Conservation (phyloP, 371 early-diverging fungal genomes). For the Syncephalastrum contaminatum region DNA sequence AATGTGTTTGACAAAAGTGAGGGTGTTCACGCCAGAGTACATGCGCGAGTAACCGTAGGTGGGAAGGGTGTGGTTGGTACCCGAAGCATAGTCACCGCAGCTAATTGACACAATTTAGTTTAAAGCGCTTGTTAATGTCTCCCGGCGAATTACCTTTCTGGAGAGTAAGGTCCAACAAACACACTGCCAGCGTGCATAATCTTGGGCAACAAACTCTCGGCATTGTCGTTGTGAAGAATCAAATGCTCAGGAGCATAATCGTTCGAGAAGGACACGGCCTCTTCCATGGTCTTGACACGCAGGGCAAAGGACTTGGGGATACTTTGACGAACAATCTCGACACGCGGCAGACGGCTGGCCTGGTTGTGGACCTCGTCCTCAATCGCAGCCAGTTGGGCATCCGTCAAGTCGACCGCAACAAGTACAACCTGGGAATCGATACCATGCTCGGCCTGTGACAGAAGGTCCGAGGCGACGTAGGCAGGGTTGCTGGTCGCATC, state of each 20-base stretch:
- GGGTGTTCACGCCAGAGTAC: constrained; percentile 96
- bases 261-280: constrained; percentile 90
- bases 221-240: constrained; percentile 86
- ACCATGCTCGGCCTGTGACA: constrained; percentile 98
- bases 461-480: constrained; percentile 93
- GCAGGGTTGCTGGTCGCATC: constrained; percentile 81
- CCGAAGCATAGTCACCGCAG: constrained; percentile 98
- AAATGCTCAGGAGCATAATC: constrained; percentile 97
- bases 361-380: constrained; percentile 80
- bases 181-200: constrained; percentile 94
- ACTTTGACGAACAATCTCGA: constrained; percentile 84
- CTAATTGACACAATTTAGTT: constrained; percentile 29
- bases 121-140: constrained; percentile 1
- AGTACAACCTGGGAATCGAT: constrained; percentile 95
- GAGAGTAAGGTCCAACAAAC: constrained; percentile 94
- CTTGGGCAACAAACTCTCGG: constrained; percentile 58
- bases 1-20: constrained; percentile 93
- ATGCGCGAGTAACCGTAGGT: constrained; percentile 97
- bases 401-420: constrained; percentile 75
- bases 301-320: constrained; percentile 85
- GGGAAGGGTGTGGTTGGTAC: constrained; percentile 99
- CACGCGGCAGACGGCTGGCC: constrained; percentile 84
- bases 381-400: constrained; percentile 67
- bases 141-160: constrained; percentile 70
- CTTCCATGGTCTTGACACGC: constrained; percentile 63